Conservation (phyloP, 805 yeast genomes). For the Hanseniaspora nectarophila region DNA sequence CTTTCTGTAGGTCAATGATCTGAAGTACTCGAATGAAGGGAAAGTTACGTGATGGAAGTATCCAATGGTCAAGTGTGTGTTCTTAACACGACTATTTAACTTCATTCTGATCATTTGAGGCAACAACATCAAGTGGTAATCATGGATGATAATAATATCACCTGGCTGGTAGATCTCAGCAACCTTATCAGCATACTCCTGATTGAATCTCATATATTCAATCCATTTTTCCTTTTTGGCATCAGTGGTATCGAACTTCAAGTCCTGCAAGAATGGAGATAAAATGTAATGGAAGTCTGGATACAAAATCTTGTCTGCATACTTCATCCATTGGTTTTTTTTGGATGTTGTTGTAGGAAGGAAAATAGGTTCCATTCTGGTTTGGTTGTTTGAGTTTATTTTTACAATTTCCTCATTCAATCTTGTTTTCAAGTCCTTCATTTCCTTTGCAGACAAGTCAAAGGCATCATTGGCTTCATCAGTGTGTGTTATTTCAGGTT, state of each 20-base stretch:
- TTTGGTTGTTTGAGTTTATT: conserved; percentile 35
- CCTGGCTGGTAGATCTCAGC: conserved; percentile 68
- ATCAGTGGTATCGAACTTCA: conserved; percentile 32
- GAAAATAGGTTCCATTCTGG: conserved; percentile 78
- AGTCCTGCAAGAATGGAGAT: conserved; percentile 54
- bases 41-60: conserved; percentile 83
- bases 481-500: conserved; percentile 7
- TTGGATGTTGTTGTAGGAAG: conserved; percentile 37
- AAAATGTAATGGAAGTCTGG: conserved; percentile 90
- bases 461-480: conserved; percentile 30
- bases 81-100: conserved; percentile 44
- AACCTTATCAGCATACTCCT: conserved; percentile 74
- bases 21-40: conserved; percentile 86
- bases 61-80: conserved; percentile 36
- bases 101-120: conserved; percentile 76
- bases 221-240: conserved; percentile 67
- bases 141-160: conserved; percentile 86
- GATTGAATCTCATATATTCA: conserved; percentile 82
- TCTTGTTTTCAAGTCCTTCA: conserved; percentile 27
- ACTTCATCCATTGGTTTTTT: conserved; percentile 78
- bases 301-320: conserved; percentile 87
- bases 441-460: conserved; percentile 49
- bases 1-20: conserved; percentile 73
- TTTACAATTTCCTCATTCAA: conserved; percentile 37
- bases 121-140: conserved; percentile 66